A percentile compares a stretch with the other conserved stretches of the same genome.
Evolutionary conservation across 495 filamentous ascomycete species (phyloP).

Genomic region (Terfezia claveryi): DNA sequence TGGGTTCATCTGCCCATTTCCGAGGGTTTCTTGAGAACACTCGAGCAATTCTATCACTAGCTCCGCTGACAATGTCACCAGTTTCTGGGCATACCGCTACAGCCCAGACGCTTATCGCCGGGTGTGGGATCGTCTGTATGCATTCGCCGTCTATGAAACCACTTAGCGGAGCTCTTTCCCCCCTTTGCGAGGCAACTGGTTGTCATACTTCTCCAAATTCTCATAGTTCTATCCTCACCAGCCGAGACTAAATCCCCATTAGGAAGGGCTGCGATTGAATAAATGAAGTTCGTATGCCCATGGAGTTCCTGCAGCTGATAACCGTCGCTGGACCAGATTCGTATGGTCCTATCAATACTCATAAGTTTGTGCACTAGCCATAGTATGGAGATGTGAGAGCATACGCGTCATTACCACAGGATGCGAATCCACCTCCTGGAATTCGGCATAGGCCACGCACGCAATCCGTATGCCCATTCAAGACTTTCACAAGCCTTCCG

Average conservation of each 20-base stretch:
- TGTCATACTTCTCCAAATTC: conserved; percentile 53
- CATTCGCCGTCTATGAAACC: conserved; percentile 30
- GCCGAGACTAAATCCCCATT: conserved; percentile 76
- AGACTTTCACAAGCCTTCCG: conserved; percentile 40
- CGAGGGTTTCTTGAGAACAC: conserved; percentile 57
- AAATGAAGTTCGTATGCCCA: conserved; percentile 91
- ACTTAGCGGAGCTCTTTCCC: neutral
- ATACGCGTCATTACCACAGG: conserved; percentile 19
- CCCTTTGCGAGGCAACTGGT: neutral
- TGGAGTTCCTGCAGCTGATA: conserved; percentile 46
- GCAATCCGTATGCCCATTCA: conserved; percentile 54
- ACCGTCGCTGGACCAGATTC: conserved; percentile 62
- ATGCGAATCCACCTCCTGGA: conserved; percentile 30
- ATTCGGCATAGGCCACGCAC: conserved; percentile 71
- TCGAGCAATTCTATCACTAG: conserved; percentile 71
- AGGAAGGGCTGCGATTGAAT: conserved; percentile 55
- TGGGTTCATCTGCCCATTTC: conserved; percentile 40
- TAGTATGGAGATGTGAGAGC: neutral
- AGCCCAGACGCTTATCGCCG: conserved; percentile 88
- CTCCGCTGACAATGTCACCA: conserved; percentile 80
- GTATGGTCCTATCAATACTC: conserved; percentile 27
- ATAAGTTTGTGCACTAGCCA: neutral
- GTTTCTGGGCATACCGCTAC: conserved; percentile 60
- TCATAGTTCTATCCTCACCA: conserved; percentile 77
- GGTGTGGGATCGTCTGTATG: conserved; percentile 89